phyloP scores from a whole-genome alignment of 1,284 basidiomycete genomes.

The Sanghuangporus sanghuang region DNA sequence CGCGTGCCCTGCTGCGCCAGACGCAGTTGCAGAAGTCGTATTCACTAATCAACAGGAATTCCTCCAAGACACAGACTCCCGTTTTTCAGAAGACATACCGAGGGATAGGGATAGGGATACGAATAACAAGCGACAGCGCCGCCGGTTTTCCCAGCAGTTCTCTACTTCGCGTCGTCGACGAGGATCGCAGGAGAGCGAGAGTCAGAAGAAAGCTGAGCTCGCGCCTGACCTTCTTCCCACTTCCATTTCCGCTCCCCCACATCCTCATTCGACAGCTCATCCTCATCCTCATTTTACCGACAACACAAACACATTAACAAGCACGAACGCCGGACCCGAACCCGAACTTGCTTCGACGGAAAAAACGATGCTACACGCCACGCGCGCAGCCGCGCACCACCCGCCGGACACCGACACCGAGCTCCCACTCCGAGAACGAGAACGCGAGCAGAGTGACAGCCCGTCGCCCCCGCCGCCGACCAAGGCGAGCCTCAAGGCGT shows the following conservation, averaged over 20 bases:
- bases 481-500: slow-evolving; percentile 67
- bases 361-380: not conserved
- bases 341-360: no score
- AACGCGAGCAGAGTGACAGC: not conserved
- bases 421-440: not conserved
- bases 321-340: no score
- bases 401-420: not conserved
- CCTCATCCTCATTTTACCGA: no score
- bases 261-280: not conserved
- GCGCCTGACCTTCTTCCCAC: not conserved
- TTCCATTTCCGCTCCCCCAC: not conserved
- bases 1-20: not conserved
- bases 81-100: not conserved
- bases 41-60: not conserved
- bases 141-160: not conserved
- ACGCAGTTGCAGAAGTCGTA: not conserved
- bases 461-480: slow-evolving; percentile 34
- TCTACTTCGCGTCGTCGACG: not conserved
- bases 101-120: not conserved
- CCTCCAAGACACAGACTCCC: not conserved
- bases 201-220: not conserved
- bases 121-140: not conserved
- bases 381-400: not conserved
- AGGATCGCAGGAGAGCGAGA: not conserved
- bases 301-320: no score